A percentile compares a stretch with the other conserved stretches of the same genome.
Evolutionary conservation across 192 early-diverging fungal genomes (phyloP).

Genomic region (Podila horticola): DNA sequence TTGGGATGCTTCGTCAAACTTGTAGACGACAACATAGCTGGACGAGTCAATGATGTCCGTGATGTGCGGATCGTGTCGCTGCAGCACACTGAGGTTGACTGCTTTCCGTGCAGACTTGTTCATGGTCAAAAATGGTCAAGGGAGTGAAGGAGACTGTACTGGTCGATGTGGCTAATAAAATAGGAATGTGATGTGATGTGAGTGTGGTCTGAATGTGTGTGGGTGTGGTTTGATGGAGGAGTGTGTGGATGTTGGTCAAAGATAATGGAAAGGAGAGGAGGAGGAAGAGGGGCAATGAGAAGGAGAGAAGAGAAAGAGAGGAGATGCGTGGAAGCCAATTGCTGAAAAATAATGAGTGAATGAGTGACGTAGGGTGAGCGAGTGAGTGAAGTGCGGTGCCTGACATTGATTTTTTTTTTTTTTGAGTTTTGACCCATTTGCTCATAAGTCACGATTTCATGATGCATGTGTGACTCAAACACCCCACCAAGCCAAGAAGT

Average conservation of each 20-base stretch:
- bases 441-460: not conserved
- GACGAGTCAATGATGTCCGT: constrained; percentile 84
- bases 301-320: not conserved
- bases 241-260: too few relatives aligned
- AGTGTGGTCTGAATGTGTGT: too few relatives aligned
- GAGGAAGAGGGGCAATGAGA: not conserved
- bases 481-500: too few relatives aligned
- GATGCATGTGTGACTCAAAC: too few relatives aligned
- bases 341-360: not conserved
- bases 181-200: too few relatives aligned
- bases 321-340: not conserved
- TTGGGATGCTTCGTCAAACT: constrained; percentile 75
- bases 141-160: not conserved
- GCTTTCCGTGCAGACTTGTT: constrained; percentile 70
- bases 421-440: not conserved
- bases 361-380: not conserved
- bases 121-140: constrained; percentile 53
- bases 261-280: constrained; percentile 9
- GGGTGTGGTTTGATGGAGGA: too few relatives aligned
- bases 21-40: constrained; percentile 90
- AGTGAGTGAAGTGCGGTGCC: not conserved
- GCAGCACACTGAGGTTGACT: constrained; percentile 85
- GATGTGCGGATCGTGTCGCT: constrained; percentile 83
- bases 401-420: not conserved
- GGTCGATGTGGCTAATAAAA: not conserved